Evolutionary conservation across 129 eudicot species (phyloP), one percentile per base, ranked within the genome.

Genomic region (Erigeron canadensis): DNA sequence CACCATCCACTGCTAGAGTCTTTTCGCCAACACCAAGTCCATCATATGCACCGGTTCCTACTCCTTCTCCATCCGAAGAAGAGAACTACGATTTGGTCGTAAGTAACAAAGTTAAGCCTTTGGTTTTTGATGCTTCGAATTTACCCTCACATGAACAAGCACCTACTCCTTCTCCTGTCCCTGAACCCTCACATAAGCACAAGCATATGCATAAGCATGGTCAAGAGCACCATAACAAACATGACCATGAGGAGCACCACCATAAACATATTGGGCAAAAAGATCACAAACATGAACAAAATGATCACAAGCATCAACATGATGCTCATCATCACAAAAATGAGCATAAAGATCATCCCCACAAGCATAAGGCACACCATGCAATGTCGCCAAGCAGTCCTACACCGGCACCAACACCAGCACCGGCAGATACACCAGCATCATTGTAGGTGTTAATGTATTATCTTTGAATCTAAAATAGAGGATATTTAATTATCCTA

Each of bases 301-400:
- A 76, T 5, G 51, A 76, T 38, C 80, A 76, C 21, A 43, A 74
- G 38, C 47, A 75, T 44, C 66, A 56, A 0, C 66, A 66, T 65
- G 18, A 67, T 7, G 10, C 65, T 5, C 80, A 34, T 11, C 74
- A 67, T 59, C 80, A 76, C 34, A 39, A 58, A 7, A 74, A 67
- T 3, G 63, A 76, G 54, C 75, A 76, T 57, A 56, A 75, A 57
- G 42, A 44, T 57, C 66, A 60, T 50, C 80, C 47, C 71, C 81
- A 77, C 60, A 28, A 40, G 40, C 81, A 77, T 59, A 21, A 70
- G 13, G 17, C 76, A 13, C 77, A 63, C 15, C 71, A 55, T 70
- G 72, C 67, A 3, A 16, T 71, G 77, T 37, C 77, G 43, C 77
- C 76, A 41, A 37, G n/a, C 50, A 5, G 43, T 77, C 63, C 77